phyloP scores from a whole-genome alignment of 202 grass and related monocot genomes.

The Schoenoplectus triqueter region DNA sequence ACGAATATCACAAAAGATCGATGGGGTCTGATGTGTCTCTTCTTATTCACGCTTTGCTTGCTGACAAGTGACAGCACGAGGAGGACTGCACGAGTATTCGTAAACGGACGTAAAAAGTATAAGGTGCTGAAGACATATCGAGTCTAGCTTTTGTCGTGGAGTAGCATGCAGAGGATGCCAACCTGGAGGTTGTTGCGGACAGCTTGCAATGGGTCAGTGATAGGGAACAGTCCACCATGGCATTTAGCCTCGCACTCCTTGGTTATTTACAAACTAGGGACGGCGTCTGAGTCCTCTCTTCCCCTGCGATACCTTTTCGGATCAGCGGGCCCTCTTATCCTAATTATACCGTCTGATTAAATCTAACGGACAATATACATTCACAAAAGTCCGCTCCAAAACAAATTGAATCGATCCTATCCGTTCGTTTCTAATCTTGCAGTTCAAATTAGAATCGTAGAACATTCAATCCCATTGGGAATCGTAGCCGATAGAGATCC shows the following conservation, averaged over 20 bases:
- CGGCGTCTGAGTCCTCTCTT: background rate
- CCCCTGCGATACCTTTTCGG: no score
- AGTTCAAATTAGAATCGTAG: no score
- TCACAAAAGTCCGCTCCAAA: no score
- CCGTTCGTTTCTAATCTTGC: no score
- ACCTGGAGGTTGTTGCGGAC: constrained; percentile 70
- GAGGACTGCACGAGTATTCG: background rate
- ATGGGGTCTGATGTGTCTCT: background rate
- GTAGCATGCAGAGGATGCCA: constrained; percentile 49
- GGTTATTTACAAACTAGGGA: constrained; percentile 5
- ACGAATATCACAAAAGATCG: constrained; percentile 10
- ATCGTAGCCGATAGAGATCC: no score
- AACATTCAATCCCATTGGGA: no score
- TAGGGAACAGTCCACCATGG: background rate
- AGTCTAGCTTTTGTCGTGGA: constrained; percentile 20
- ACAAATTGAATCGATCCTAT: no score
- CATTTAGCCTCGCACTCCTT: background rate
- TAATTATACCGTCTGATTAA: no score
- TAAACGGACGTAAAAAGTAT: constrained; percentile 12
- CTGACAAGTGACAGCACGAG: background rate
- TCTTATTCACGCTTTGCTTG: background rate
- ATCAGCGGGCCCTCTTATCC: no score
- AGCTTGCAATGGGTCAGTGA: constrained; percentile 57
- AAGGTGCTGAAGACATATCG: background rate
- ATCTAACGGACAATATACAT: no score